Evolutionary conservation across 2,329 filamentous ascomycete genomes (phyloP), one percentile per base, ranked within the genome.

Genomic region (Colletotrichum tabaci): DNA sequence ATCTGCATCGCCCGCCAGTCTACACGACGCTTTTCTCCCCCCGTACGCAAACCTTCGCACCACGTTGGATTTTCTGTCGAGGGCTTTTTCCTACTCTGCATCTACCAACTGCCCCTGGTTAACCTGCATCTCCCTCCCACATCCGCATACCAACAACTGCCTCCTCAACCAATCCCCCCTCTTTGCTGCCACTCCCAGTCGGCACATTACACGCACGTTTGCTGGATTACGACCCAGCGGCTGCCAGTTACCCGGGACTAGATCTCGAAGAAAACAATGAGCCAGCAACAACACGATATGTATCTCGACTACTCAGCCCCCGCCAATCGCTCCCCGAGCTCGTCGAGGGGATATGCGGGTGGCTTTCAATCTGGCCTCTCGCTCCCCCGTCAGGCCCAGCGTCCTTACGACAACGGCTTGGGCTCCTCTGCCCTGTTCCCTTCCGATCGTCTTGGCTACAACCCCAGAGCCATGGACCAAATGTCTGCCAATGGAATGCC

Each of bases 371-470:
- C 79, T 16, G 83, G 82, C 38, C 75, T 85, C 55, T 84, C 83
- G 9, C 79, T 85, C 15, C 84, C 84, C 15, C 79, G 84, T 38
- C 84, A 85, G 79, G 86, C 90, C 53, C 95, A 94, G 76, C 90
- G 94, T 76, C 93, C 93, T 76, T 94, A 95, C 80, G 94, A 97
- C 79, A 89, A 88, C 72, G 90, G 91, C 67, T 88, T 94, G 79
- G 82, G 82, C 52, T 84, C 84, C 0, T 88, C 90, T 61, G 90
- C 89, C 70, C 86, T 95, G 63, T 97, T 96, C 82, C 86, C 87
- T 18, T 87, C 89, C 62, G 94, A 96, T 82, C 82, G 93, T 86
- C 82, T 91, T 86, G 78, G 86, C 87, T 84, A 83, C 77, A 89
- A 87, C 67, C 85, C 85, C 63, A 92, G 94, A 74, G 88, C 87